Percentiles rank a stretch among this genome's conserved stretches.
phyloP scores from a whole-genome alignment of 2,329 filamentous ascomycete genomes.

The Clarireedia sp. region DNA sequence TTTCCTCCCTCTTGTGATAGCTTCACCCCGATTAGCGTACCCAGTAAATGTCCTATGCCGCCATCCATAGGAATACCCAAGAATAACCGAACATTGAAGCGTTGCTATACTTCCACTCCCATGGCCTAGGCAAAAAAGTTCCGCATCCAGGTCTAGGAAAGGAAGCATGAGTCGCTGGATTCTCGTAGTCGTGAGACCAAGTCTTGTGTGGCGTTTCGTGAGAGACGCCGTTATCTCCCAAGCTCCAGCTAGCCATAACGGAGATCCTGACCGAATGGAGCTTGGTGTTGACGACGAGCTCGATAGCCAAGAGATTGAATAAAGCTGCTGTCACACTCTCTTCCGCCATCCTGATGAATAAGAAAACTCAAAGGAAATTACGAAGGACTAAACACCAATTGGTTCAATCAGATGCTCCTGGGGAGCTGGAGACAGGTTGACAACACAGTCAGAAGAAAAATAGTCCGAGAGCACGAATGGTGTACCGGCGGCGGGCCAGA shows the following conservation, averaged over 20 bases:
- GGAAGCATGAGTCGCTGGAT: not conserved
- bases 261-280: not conserved
- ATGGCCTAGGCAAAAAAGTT: not conserved
- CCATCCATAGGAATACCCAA: too few relatives aligned
- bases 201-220: not conserved
- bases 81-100: too few relatives aligned
- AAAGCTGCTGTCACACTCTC: not conserved
- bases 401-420: not conserved
- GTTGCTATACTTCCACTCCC: too few relatives aligned
- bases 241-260: not conserved
- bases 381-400: not conserved
- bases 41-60: too few relatives aligned
- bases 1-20: too few relatives aligned
- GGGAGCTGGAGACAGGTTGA: too few relatives aligned
- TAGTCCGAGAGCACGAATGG: constrained; percentile 1
- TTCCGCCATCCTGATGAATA: not conserved
- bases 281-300: not conserved
- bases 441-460: not conserved
- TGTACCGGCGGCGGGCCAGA: constrained; percentile 1
- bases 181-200: not conserved
- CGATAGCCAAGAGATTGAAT: not conserved
- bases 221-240: not conserved
- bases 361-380: not conserved
- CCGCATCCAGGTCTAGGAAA: not conserved
- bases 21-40: too few relatives aligned